Conservation (phyloP, 2,329 filamentous ascomycete genomes). For the Madurella mycetomatis region DNA sequence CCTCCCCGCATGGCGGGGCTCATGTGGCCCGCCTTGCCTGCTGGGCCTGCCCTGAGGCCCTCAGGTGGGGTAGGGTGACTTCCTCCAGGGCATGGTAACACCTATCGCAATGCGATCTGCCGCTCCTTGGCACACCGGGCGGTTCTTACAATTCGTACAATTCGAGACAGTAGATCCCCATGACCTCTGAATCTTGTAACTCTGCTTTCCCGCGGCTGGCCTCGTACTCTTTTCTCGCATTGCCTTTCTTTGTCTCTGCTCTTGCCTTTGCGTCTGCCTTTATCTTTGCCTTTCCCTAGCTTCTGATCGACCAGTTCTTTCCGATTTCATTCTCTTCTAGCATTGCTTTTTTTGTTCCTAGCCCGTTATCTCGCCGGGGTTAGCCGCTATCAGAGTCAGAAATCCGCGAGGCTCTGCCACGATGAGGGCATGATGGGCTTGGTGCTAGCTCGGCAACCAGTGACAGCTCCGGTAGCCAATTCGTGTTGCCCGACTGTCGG, state of each 20-base stretch:
- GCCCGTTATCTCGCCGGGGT: background rate
- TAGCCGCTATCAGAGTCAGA: background rate
- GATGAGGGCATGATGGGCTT: conserved; percentile 2
- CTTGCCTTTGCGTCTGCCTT: background rate
- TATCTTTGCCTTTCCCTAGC: background rate
- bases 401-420: background rate
- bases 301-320: no score
- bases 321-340: background rate
- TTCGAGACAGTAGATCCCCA: background rate
- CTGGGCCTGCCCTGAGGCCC: background rate
- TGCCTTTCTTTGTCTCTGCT: background rate
- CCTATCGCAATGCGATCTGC: background rate
- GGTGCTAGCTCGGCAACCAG: background rate
- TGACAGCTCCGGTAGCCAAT: background rate
- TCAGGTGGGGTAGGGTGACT: conserved; percentile 9
- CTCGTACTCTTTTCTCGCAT: background rate
- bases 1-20: background rate
- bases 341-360: background rate
- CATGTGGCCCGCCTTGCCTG: background rate
- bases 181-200: background rate
- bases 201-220: background rate
- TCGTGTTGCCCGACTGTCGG: background rate
- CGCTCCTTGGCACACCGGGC: background rate
- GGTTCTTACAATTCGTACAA: background rate
- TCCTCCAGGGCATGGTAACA: background rate